Percentiles rank a stretch among this genome's conserved stretches.
Evolutionary conservation across 2,329 filamentous ascomycete species (phyloP).

Genomic region (Magnaporthales sp.): DNA sequence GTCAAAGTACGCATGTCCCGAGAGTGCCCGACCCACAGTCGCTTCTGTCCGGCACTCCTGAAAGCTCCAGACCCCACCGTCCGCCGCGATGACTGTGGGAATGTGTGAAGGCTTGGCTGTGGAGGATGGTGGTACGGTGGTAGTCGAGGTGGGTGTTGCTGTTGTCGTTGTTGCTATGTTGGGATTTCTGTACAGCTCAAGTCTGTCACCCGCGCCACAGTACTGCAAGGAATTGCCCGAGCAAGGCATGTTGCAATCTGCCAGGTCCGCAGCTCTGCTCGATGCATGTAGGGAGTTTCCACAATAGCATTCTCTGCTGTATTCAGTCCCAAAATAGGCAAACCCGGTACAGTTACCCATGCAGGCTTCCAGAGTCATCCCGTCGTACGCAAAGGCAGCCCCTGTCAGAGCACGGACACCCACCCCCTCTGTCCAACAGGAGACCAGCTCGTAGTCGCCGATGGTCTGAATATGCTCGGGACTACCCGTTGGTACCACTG

Average conservation of each 20-base stretch:
- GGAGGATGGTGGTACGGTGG: not conserved
- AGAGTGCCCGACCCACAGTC: conserved; percentile 44
- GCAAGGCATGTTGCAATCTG: conserved; percentile 28
- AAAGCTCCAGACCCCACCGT: conserved; percentile 12
- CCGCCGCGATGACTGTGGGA: conserved; percentile 27
- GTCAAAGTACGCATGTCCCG: conserved; percentile 32
- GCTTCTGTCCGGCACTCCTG: conserved; percentile 52
- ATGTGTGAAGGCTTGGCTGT: conserved; percentile 28
- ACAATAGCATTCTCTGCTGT: conserved; percentile 43
- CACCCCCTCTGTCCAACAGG: conserved; percentile 39
- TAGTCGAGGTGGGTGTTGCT: no score
- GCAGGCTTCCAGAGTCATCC: conserved; percentile 41
- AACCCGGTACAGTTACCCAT: conserved; percentile 35
- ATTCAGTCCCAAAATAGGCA: conserved; percentile 41
- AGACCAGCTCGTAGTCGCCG: conserved; percentile 34
- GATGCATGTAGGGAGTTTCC: conserved; percentile 29
- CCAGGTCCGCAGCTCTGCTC: conserved; percentile 21
- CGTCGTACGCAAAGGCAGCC: conserved; percentile 31
- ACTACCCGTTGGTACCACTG: conserved; percentile 19
- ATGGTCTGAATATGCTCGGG: conserved; percentile 28
- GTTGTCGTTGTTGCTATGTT: not conserved
- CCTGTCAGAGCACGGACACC: conserved; percentile 33
- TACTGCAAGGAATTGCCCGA: conserved; percentile 25
- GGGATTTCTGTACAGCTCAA: conserved; percentile 20
- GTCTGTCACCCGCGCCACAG: conserved; percentile 26